Evolutionary conservation across 352 stramenopile genomes (phyloP).

Genomic region (Blastocystis sp.): DNA sequence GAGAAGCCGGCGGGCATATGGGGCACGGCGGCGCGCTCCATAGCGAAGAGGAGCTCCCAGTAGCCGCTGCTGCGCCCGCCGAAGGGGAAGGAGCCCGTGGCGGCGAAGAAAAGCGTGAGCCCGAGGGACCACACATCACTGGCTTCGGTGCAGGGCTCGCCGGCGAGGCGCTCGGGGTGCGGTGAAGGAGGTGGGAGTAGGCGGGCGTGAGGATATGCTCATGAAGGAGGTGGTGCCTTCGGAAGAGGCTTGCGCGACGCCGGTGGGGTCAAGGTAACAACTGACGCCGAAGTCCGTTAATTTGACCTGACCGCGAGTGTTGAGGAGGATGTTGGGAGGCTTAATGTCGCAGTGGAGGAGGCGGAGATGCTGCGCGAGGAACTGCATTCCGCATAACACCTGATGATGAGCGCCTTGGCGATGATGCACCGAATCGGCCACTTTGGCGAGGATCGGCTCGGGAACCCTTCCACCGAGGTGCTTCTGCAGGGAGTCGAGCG

Average conservation of each 20-base stretch:
- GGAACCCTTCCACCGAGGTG: conserved; percentile 1
- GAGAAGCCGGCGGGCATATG: not conserved
- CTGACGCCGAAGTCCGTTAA: conserved; percentile 65
- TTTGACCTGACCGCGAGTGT: conserved; percentile 57
- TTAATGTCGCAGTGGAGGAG: conserved; percentile 72
- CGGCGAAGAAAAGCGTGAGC: conserved; percentile 13
- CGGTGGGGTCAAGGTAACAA: conserved; percentile 2
- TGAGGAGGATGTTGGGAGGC: conserved; percentile 72
- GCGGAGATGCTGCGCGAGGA: conserved; percentile 69
- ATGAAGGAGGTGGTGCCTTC: conserved; percentile 49
- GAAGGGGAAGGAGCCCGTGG: conserved; percentile 2
- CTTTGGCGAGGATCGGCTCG: conserved; percentile 3
- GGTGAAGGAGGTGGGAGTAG: not conserved
- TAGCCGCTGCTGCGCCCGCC: conserved; percentile 3
- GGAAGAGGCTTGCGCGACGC: not conserved
- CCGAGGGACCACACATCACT: conserved; percentile 60
- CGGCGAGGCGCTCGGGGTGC: conserved; percentile 34
- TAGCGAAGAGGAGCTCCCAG: conserved; percentile 59
- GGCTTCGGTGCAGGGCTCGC: conserved; percentile 8
- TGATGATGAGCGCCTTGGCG: not conserved
- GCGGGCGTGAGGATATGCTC: conserved; percentile 18
- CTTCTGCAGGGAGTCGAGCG: conserved; percentile 28
- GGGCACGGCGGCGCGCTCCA: conserved; percentile 1
- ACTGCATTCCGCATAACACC: conserved; percentile 70
- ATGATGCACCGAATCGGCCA: conserved; percentile 2